Conservation (phyloP, 306 rosid genomes). For the Begonia loranthoides region DNA sequence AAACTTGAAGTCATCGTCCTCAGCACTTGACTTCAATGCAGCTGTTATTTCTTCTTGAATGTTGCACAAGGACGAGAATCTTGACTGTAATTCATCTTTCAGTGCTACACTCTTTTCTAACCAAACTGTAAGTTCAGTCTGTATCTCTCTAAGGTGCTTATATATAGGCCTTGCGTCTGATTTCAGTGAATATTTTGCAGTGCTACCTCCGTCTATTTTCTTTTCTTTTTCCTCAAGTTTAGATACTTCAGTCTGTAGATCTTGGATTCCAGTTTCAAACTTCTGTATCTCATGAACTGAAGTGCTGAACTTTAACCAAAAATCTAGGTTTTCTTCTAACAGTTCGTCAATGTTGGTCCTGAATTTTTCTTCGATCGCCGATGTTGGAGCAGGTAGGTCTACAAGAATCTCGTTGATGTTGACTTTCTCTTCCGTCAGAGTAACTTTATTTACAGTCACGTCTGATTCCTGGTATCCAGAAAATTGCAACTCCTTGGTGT, state of each 20-base stretch:
- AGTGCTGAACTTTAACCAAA: slow-evolving; percentile 80
- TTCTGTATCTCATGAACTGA: slow-evolving; percentile 57
- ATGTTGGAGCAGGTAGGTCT: slow-evolving; percentile 22
- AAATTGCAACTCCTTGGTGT: slow-evolving; percentile 14
- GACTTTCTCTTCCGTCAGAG: background rate
- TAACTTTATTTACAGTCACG: too few relatives aligned
- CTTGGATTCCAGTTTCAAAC: slow-evolving; percentile 49
- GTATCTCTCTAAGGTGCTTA: slow-evolving; percentile 74
- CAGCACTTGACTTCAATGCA: slow-evolving; percentile 78
- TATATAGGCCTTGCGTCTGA: slow-evolving; percentile 78
- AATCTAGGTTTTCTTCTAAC: slow-evolving; percentile 75
- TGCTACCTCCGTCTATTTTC: slow-evolving; percentile 28
- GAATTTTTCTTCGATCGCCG: slow-evolving; percentile 55
- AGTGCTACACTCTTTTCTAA: slow-evolving; percentile 31
- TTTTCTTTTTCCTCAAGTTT: slow-evolving; percentile 37
- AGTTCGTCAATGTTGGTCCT: slow-evolving; percentile 59
- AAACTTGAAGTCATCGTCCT: slow-evolving; percentile 72
- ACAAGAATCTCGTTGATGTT: slow-evolving; percentile 19
- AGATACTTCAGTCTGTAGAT: slow-evolving; percentile 39
- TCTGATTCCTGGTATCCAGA: slow-evolving; percentile 4
- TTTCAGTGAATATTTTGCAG: slow-evolving; percentile 19
- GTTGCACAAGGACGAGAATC: slow-evolving; percentile 62
- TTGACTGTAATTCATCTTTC: slow-evolving; percentile 52
- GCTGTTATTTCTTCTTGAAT: slow-evolving; percentile 74
- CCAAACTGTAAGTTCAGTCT: slow-evolving; percentile 60